Conservation (phyloP, 2,329 filamentous ascomycete species). For the Fonsecaea erecta region DNA sequence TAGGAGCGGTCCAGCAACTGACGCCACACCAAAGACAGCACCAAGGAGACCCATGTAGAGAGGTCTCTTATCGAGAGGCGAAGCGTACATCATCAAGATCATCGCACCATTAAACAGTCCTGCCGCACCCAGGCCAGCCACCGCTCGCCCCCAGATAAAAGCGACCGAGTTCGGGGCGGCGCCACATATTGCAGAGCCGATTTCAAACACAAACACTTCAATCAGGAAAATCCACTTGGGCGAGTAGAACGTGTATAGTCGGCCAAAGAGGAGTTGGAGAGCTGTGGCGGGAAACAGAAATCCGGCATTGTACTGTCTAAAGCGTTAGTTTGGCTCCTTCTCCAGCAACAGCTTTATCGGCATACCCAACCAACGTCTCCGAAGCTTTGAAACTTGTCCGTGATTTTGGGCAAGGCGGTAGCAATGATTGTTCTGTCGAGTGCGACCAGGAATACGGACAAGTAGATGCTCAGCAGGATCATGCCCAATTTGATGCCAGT, state of each 20-base stretch:
- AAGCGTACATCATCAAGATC: constrained; percentile 38
- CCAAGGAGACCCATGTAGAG: constrained; percentile 34
- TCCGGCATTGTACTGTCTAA: constrained; percentile 12
- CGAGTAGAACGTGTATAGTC: constrained; percentile 51
- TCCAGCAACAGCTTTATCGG: constrained; percentile 47
- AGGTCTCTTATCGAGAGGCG: constrained; percentile 40
- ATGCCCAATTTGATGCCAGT: not conserved
- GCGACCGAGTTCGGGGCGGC: constrained; percentile 46
- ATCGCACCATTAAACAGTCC: constrained; percentile 47
- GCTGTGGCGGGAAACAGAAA: constrained; percentile 26
- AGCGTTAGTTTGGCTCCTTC: not conserved
- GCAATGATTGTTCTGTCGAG: constrained; percentile 45
- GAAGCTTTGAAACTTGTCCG: constrained; percentile 53
- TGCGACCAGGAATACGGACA: constrained; percentile 16
- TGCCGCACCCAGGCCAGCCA: constrained; percentile 48
- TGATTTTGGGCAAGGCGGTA: constrained; percentile 55
- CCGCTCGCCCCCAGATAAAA: constrained; percentile 49
- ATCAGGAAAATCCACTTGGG: constrained; percentile 52
- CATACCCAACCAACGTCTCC: constrained; percentile 56
- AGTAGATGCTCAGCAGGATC: constrained; percentile 14
- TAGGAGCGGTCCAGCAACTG: constrained; percentile 48
- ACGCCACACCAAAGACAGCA: constrained; percentile 43
- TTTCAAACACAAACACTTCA: constrained; percentile 49
- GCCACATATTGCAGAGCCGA: constrained; percentile 49
- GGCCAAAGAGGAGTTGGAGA: constrained; percentile 51